These are phyloP conservation scores for Naganishia vishniacii DNA, from an alignment of 768 basidiomycete species.

Conservation along the genomic window DNA sequence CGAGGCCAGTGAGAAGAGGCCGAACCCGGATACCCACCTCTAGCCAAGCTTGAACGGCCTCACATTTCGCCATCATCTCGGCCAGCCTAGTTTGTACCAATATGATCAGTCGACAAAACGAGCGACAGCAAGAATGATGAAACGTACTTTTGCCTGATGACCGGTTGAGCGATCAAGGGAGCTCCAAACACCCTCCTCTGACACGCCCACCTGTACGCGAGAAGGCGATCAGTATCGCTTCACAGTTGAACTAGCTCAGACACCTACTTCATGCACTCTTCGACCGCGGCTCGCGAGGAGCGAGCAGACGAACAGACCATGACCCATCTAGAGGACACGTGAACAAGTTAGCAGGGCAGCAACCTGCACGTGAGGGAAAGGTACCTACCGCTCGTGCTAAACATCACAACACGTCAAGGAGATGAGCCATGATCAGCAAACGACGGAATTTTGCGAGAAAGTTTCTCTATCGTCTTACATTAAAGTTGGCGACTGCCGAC, in stretches of 20 bases:
- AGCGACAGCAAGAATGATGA: background rate
- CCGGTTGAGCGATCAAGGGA: slow-evolving; percentile 67
- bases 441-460: too few relatives aligned
- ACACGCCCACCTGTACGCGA: slow-evolving; percentile 62
- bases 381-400: slow-evolving; percentile 59
- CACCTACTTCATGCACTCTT: slow-evolving; percentile 68
- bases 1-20: background rate
- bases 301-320: slow-evolving; percentile 73
- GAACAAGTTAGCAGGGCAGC: background rate
- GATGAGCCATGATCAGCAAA: too few relatives aligned
- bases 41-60: slow-evolving; percentile 76
- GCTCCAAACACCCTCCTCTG: slow-evolving; percentile 91
- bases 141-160: slow-evolving; percentile 70
- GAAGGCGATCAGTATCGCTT: background rate
- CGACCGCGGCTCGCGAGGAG: slow-evolving; percentile 68
- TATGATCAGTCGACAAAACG: background rate
- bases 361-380: background rate
- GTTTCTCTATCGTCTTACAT: slow-evolving; percentile 48
- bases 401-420: too few relatives aligned
- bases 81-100: slow-evolving; percentile 54
- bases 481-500: slow-evolving; percentile 79
- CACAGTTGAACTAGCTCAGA: too few relatives aligned
- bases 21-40: slow-evolving; percentile 49
- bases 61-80: slow-evolving; percentile 77
- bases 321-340: slow-evolving; percentile 58